Percentiles rank a stretch among this genome's conserved stretches.
Conservation (phyloP, 176 grass and related monocot genomes). For the Chrysopogon serrulatus region DNA sequence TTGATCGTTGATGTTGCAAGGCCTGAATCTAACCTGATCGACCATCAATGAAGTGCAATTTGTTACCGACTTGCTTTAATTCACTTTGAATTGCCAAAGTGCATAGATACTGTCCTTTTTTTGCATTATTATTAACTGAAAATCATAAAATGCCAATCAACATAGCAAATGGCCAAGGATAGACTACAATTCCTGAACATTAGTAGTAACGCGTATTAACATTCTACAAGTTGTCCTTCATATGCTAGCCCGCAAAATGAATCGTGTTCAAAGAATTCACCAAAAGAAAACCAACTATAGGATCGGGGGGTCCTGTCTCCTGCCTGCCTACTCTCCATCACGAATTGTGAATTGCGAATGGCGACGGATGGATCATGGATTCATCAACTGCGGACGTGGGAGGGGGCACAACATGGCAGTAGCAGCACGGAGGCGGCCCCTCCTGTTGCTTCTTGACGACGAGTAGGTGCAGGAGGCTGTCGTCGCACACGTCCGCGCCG, state of each 20-base stretch:
- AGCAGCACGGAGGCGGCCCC: neutral
- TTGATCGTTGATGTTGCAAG: neutral
- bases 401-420: neutral
- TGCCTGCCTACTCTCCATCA: neutral
- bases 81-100: too few species aligned
- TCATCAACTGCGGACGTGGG: too few species aligned
- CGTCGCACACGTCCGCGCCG: constrained; percentile 11
- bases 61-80: neutral
- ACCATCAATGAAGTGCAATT: neutral
- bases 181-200: too few species aligned
- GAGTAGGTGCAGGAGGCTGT: constrained; percentile 39
- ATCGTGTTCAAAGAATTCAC: neutral
- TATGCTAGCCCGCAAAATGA: neutral
- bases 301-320: too few species aligned
- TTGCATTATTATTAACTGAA: neutral
- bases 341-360: neutral
- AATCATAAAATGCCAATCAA: neutral
- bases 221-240: neutral
- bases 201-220: too few species aligned
- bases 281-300: too few species aligned
- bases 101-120: neutral
- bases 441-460: neutral
- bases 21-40: neutral
- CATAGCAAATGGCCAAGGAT: too few species aligned
- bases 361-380: neutral